Evolutionary conservation across 2,329 filamentous ascomycete species (phyloP).

Genomic region (Microcyclospora tardicrescens): DNA sequence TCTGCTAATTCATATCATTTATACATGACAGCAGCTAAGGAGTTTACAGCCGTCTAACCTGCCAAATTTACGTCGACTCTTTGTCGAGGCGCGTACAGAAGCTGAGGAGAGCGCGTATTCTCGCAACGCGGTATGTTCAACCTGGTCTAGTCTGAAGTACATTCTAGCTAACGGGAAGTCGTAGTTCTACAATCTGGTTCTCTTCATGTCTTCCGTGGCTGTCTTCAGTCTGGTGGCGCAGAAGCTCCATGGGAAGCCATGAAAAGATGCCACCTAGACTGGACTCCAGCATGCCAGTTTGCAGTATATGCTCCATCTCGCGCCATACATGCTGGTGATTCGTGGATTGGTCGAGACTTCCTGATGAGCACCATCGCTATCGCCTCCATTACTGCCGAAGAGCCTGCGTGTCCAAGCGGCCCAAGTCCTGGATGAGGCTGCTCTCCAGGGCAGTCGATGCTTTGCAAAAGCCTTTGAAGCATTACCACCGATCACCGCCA

Average conservation of each 20-base stretch:
- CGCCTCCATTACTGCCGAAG: too few species aligned
- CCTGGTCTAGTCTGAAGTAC: background rate
- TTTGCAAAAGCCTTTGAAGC: too few species aligned
- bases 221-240: conserved; percentile 90
- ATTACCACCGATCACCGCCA: too few species aligned
- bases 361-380: too few species aligned
- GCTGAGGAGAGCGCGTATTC: conserved; percentile 92
- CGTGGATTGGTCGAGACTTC: too few species aligned
- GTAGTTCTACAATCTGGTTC: conserved; percentile 92
- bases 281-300: too few species aligned
- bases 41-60: conserved; percentile 52
- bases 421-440: too few species aligned
- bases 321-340: too few species aligned
- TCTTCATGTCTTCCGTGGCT: conserved; percentile 93
- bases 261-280: conserved; percentile 1
- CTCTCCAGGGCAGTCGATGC: too few species aligned
- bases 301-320: too few species aligned
- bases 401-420: too few species aligned
- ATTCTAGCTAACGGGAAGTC: conserved; percentile 1
- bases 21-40: background rate
- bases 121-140: conserved; percentile 62
- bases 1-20: background rate
- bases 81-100: conserved; percentile 86
- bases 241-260: conserved; percentile 46
- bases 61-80: conserved; percentile 88